Base-by-base conservation (phyloP, 306 rosid species). In the Cucurbita ficifolia region DNA sequence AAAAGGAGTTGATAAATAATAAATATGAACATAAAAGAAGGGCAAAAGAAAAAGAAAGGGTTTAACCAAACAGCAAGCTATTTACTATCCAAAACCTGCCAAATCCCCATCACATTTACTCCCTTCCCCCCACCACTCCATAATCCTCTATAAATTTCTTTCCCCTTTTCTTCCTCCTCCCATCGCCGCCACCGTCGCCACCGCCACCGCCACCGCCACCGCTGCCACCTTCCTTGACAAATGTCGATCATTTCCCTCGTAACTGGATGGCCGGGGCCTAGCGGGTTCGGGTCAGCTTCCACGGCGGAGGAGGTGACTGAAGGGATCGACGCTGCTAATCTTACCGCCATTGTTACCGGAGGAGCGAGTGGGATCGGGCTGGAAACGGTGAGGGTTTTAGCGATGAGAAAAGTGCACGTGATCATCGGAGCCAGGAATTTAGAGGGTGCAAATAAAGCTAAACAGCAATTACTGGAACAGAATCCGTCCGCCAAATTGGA, bases 361-460 rank as follows among this genome's bases (percentile, higher is more conserved):
- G 98, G 98, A 81, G 96, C 94, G 7, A 94, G 98, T 64, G 98
- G 98, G 50, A 94, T 94, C 63, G 98, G 98, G 0, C 77, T 89
- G 56, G 98, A 94, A 80, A 89, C 98, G 1, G 90, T 91, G 6
- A 80, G 96, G 60, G 90, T 90, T 0, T 67, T 94, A 74, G 89
- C 91, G 18, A 87, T 86, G 52, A 81, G 97, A 6, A 86, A 84
- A 70, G 96, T 74, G 0, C 94, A 83, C 45, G 91, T 94, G 10
- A 81, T 94, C 9, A 84, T 94, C 49, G 98, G 88, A 10, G 92
- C 89, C 1, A 89, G 98, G 69, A 90, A 90, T 83, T 61, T 86
- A 61, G 87, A 85, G 8, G 87, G 89, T 51, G 96, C 96, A 59
- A 85, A 84, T 57, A 75, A 88, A 65, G 96, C 97, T 1, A 94